Percentiles rank a stretch among this genome's conserved stretches.
These are phyloP conservation scores for Penicillium antarcticum DNA, from an alignment of 495 filamentous ascomycete genomes.

Conservation along the genomic window DNA sequence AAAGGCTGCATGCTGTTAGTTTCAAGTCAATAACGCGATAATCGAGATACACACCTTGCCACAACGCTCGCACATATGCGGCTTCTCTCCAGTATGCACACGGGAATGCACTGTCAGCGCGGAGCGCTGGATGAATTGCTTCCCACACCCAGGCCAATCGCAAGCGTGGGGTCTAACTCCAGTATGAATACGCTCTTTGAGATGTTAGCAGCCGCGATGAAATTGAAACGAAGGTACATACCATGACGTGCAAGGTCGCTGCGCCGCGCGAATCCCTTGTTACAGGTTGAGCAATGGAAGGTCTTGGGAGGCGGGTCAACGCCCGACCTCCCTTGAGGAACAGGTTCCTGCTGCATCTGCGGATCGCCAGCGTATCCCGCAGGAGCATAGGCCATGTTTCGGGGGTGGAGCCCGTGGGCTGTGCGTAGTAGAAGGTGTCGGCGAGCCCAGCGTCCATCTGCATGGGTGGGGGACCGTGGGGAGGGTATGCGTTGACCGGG, in stretches of 20 bases:
- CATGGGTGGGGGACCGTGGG: constrained; percentile 43
- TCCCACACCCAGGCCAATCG: constrained; percentile 83
- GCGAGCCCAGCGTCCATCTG: constrained; percentile 37
- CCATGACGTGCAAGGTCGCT: constrained; percentile 95
- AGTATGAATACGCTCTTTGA: constrained; percentile 87
- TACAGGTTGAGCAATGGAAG: constrained; percentile 87
- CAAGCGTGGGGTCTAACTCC: constrained; percentile 91
- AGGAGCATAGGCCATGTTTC: constrained; percentile 49
- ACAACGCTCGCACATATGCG: constrained; percentile 95
- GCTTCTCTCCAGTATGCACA: constrained; percentile 97
- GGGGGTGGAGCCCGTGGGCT: constrained; percentile 49
- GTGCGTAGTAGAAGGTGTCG: constrained; percentile 27
- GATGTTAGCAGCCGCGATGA: constrained; percentile 23
- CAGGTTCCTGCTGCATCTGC: constrained; percentile 31
- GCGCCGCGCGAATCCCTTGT: constrained; percentile 87
- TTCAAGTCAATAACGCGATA: neutral
- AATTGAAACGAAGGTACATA: constrained; percentile 40
- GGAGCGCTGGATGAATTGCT: constrained; percentile 98
- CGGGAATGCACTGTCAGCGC: constrained; percentile 92
- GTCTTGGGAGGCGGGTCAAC: constrained; percentile 65
- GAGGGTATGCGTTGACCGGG: constrained; percentile 55
- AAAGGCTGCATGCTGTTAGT: constrained; percentile 67
- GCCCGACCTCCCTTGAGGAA: constrained; percentile 41
- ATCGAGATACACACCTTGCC: constrained; percentile 67
- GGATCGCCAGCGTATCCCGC: constrained; percentile 32